Conservation (phyloP, 106 monocot species). For the Allium fistulosum region DNA sequence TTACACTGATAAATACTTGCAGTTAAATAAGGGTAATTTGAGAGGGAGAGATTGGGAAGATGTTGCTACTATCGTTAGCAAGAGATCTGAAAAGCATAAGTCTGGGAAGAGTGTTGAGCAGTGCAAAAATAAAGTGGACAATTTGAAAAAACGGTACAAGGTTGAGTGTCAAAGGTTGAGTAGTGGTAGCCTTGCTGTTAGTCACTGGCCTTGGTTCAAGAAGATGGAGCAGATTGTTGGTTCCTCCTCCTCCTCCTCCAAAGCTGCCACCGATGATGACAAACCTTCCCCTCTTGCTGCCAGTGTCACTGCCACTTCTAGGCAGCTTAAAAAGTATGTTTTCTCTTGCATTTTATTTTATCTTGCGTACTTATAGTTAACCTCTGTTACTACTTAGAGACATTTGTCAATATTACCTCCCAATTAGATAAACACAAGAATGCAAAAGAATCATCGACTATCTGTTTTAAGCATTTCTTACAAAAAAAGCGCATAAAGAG, state of each 20-base stretch:
- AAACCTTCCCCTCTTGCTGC: slow-evolving; percentile 19
- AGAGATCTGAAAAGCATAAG: slow-evolving; percentile 66
- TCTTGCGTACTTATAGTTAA: too few relatives aligned
- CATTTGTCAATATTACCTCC: too few relatives aligned
- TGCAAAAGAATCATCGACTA: too few relatives aligned
- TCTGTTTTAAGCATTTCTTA: too few relatives aligned
- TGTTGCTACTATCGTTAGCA: slow-evolving; percentile 73
- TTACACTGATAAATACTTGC: slow-evolving; percentile 87
- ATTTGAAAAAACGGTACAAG: slow-evolving; percentile 96
- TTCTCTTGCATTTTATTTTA: not conserved
- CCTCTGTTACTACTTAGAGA: too few relatives aligned
- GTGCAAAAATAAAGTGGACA: slow-evolving; percentile 99
- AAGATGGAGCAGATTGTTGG: slow-evolving; percentile 92
- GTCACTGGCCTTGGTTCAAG: slow-evolving; percentile 98
- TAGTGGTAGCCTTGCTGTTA: slow-evolving; percentile 36
- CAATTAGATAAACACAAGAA: too few relatives aligned
- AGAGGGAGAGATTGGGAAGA: slow-evolving; percentile 99
- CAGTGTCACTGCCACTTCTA: slow-evolving; percentile 14
- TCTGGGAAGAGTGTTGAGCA: slow-evolving; percentile 92
- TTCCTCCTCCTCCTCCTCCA: slow-evolving; percentile 49
- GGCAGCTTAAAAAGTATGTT: slow-evolving; percentile 39
- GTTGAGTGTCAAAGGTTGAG: slow-evolving; percentile 83
- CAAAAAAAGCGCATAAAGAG: too few relatives aligned
- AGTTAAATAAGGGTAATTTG: slow-evolving; percentile 86
- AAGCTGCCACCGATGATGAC: slow-evolving; percentile 41